Conservation (phyloP, 2,329 filamentous ascomycete species). For the Neopestalotiopsis clavispora region DNA sequence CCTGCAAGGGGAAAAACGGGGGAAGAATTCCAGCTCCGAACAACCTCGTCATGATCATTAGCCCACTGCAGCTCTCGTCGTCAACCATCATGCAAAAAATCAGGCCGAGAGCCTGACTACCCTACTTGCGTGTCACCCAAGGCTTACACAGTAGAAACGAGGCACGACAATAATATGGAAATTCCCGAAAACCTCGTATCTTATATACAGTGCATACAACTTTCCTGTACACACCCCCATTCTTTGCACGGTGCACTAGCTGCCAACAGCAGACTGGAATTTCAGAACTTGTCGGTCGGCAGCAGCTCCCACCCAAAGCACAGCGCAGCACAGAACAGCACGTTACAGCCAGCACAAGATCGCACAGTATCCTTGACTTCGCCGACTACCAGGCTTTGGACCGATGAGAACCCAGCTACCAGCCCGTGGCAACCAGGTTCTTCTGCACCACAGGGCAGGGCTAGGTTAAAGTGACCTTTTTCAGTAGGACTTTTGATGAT, state of each 20-base stretch:
- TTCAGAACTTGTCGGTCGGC: too few relatives aligned
- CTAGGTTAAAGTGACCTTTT: too few relatives aligned
- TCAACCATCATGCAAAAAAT: background rate
- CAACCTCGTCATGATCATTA: background rate
- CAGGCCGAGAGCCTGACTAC: background rate
- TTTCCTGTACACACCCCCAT: too few relatives aligned
- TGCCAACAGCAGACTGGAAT: too few relatives aligned
- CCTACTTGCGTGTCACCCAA: background rate
- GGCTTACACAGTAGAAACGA: background rate
- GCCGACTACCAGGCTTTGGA: background rate
- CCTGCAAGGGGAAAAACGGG: conserved; percentile 12
- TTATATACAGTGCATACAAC: too few relatives aligned
- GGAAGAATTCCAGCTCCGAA: background rate
- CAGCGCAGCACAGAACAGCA: background rate
- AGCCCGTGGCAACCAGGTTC: background rate
- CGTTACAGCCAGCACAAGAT: background rate
- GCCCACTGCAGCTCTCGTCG: background rate
- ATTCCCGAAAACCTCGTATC: background rate
- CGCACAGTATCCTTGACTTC: background rate
- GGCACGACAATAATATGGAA: background rate
- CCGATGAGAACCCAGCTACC: background rate
- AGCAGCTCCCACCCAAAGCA: too few relatives aligned
- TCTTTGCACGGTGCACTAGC: too few relatives aligned
- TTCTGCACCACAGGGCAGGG: background rate
- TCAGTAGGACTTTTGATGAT: background rate